These are phyloP conservation scores for Trebouxia gelatinosa DNA, from an alignment of 163 green algal genomes.

Conservation along the genomic window DNA sequence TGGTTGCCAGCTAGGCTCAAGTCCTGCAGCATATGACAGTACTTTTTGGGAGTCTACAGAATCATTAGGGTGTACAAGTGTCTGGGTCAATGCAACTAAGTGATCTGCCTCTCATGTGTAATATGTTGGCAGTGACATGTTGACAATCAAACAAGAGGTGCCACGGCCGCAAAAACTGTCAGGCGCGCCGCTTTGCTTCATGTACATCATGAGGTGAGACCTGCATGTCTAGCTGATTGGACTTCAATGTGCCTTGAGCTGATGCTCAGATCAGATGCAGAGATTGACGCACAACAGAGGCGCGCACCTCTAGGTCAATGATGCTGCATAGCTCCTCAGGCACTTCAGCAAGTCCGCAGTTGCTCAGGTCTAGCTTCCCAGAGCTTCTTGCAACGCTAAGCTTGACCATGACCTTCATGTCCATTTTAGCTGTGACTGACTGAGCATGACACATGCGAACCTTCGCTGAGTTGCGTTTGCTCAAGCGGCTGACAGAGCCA, in stretches of 20 bases:
- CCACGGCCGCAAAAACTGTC: not conserved
- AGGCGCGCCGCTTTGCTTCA: not conserved
- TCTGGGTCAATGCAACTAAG: not conserved
- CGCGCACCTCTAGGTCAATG: conserved; percentile 16
- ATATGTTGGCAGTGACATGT: conserved; percentile 41
- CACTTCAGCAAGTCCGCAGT: conserved; percentile 55
- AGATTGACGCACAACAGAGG: not conserved
- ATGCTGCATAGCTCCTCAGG: conserved; percentile 56
- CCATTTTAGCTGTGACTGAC: not conserved
- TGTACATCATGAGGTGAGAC: too few relatives aligned
- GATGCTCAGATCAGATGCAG: too few relatives aligned
- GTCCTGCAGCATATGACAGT: conserved; percentile 44
- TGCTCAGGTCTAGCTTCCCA: conserved; percentile 66
- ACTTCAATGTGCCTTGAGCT: too few relatives aligned
- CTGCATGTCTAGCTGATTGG: too few relatives aligned
- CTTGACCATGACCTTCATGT: conserved; percentile 31
- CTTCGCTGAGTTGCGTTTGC: too few relatives aligned
- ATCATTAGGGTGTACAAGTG: not conserved
- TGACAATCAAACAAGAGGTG: conserved; percentile 48
- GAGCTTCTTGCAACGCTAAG: conserved; percentile 51
- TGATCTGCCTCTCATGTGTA: conserved; percentile 21
- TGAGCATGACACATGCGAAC: too few relatives aligned
- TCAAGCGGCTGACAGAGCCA: too few relatives aligned
- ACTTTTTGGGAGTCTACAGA: not conserved
- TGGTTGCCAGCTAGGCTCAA: conserved; percentile 71